A percentile compares a stretch with the other conserved stretches of the same genome.
Conservation (phyloP, 352 stramenopile genomes). For the Globisporangium paroecandrum region DNA sequence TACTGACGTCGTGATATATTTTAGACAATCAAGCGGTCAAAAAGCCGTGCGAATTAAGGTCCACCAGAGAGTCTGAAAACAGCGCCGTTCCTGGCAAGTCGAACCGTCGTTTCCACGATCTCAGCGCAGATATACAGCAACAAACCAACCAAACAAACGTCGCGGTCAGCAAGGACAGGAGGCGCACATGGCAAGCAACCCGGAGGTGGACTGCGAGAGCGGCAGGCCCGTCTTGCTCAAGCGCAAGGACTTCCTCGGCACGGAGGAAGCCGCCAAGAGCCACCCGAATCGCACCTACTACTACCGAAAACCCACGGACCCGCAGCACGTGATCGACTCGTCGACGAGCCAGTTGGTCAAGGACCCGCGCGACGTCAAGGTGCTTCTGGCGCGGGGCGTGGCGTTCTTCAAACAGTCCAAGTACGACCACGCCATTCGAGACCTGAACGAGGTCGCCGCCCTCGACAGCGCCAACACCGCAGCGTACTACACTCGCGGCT, state of each 20-base stretch:
- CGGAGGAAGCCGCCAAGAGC: slow-evolving; percentile 55
- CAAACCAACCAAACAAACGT: background rate
- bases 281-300: slow-evolving; percentile 78
- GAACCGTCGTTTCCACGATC: background rate
- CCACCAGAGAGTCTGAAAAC: background rate
- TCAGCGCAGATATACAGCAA: background rate
- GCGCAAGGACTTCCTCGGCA: slow-evolving; percentile 72
- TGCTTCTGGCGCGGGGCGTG: slow-evolving; percentile 66
- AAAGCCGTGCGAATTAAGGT: background rate
- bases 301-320: slow-evolving; percentile 64
- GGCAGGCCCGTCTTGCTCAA: slow-evolving; percentile 50
- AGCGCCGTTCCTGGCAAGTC: too few relatives aligned
- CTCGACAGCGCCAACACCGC: slow-evolving; percentile 42
- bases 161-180: background rate
- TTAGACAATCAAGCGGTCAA: background rate
- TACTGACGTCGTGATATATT: too few relatives aligned
- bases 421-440: slow-evolving; percentile 50
- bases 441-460: slow-evolving; percentile 45
- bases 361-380: slow-evolving; percentile 56
- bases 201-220: slow-evolving; percentile 32
- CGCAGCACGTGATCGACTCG: slow-evolving; percentile 70
- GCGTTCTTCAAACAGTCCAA: slow-evolving; percentile 79
- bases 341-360: slow-evolving; percentile 65
- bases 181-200: slow-evolving; percentile 31
- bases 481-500: slow-evolving; percentile 71